Base-by-base conservation (phyloP, 2,329 filamentous ascomycete genomes). In the Colletotrichum plurivorum region DNA sequence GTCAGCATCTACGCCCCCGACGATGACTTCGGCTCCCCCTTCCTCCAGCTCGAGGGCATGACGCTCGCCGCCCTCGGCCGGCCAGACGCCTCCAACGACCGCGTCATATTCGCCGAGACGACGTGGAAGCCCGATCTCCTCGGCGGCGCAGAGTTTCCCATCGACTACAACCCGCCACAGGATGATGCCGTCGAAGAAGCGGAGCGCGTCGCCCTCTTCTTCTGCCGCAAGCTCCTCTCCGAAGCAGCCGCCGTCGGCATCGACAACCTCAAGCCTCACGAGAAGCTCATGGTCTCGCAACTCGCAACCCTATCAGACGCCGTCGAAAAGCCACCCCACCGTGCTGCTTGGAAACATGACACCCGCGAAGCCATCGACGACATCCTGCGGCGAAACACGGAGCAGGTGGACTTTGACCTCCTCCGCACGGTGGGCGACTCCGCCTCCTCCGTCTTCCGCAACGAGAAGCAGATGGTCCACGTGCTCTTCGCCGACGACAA, bases 401-500 rank as follows among this genome's bases (percentile, higher is more conserved):
- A 51, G n/a, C 43, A 63, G 8, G 60, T 63, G 2, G 60, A 63
- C 27, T 63, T 57, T 6, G 60, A 63, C 8, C 52, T 63, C 1
- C 41, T 57, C 2, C 60, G 60, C 2, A 10, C 39, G 10, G 60
- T 63, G 0, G 60, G 60, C 9, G 60, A 63, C 27, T 51, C 56
- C 7, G 25, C 60, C 1, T 41, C 49, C 13, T 25, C 49, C 4
- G 60, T 63, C 2, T 63, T 63, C 41, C 51, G 60, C 2, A 63
- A 63, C 52, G 60, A 63, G 5, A 63, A 63, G 1, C 52, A 63
- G 3, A 63, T 63, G 52, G 60, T 63, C 9, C 52, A 63, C 2
- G 60, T 63, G 15, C 52, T 63, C n/a, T 63, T 63, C 12, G 60
- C 60, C 2, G 60, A 49, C 7, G 60, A 56, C 51, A 63, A 63